Evolutionary conservation across 305 asterid genomes (phyloP).

Genomic region (Fraxinus sp.): DNA sequence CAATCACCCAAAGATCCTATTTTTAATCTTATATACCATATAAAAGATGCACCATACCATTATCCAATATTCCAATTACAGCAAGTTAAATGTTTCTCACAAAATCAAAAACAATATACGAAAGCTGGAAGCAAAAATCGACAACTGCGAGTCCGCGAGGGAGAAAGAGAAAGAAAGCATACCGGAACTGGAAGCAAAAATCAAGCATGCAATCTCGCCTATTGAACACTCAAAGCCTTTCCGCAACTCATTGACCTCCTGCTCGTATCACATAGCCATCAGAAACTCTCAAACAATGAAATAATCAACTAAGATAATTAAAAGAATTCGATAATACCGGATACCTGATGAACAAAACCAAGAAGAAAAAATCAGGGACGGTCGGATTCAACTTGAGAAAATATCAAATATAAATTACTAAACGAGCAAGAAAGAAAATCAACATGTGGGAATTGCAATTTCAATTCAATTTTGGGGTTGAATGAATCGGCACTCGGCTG

Average conservation of each 20-base stretch:
- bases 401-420: too few species aligned
- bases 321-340: neutral
- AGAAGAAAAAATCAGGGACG: too few species aligned
- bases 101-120: neutral
- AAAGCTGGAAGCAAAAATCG: neutral
- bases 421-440: too few species aligned
- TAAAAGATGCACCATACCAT: neutral
- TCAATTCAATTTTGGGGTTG: too few species aligned
- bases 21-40: neutral
- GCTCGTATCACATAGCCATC: conserved; percentile 26
- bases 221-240: conserved; percentile 80
- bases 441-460: too few species aligned
- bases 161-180: conserved; percentile 2
- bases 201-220: conserved; percentile 77
- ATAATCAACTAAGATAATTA: neutral
- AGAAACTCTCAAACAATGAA: neutral
- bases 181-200: conserved; percentile 69
- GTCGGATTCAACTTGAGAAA: too few species aligned
- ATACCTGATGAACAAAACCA: too few species aligned
- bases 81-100: neutral
- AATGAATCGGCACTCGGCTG: too few species aligned
- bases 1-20: neutral
- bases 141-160: neutral
- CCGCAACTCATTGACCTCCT: conserved; percentile 98
- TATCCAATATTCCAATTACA: neutral